These are phyloP conservation scores for Panellus pusillus DNA, from an alignment of 768 basidiomycete genomes.

Conservation along the genomic window DNA sequence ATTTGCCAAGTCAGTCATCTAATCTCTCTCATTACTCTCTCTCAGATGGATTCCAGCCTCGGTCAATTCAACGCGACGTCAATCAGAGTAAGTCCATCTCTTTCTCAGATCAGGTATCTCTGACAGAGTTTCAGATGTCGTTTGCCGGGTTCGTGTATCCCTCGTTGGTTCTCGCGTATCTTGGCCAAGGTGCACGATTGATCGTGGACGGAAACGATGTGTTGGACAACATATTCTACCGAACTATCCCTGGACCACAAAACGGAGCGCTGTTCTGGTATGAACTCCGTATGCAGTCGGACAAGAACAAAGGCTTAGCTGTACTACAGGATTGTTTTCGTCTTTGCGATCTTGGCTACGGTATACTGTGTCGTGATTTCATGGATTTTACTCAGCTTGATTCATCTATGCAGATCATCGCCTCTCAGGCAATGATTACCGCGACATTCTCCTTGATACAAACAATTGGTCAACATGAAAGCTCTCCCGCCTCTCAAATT, in stretches of 20 bases:
- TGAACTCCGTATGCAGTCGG: neutral
- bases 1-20: constrained; percentile 56
- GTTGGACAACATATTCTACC: constrained; percentile 60
- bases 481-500: constrained; percentile 58
- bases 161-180: constrained; percentile 60
- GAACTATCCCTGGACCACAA: constrained; percentile 56
- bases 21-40: neutral
- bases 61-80: constrained; percentile 66
- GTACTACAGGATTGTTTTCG: constrained; percentile 54
- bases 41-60: constrained; percentile 37
- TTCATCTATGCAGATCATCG: constrained; percentile 44
- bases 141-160: constrained; percentile 59
- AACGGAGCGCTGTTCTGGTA: constrained; percentile 63
- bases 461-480: constrained; percentile 64
- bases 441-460: constrained; percentile 64
- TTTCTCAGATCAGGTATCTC: neutral
- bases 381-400: neutral
- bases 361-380: constrained; percentile 15
- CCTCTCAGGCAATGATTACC: constrained; percentile 69
- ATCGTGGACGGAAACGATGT: constrained; percentile 50
- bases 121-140: constrained; percentile 37
- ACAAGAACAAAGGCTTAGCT: neutral
- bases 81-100: constrained; percentile 43
- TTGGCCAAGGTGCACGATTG: constrained; percentile 69
- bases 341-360: constrained; percentile 65